Base-by-base conservation (phyloP, 2,329 filamentous ascomycete genomes). In the Pyrenochaeta sp. region DNA sequence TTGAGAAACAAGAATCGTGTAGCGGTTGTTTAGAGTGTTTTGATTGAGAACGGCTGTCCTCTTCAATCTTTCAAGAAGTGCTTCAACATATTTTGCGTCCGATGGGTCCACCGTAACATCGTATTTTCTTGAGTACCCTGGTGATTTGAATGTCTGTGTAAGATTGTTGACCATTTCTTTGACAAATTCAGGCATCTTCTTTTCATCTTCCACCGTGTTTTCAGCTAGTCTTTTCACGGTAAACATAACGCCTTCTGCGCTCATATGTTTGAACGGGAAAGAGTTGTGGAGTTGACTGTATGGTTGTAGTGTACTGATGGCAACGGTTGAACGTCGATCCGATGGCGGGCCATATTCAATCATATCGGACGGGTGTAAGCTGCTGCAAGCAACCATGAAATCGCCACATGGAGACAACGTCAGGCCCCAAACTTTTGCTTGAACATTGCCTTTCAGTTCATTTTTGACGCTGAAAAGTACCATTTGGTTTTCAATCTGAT, bases 331-430 rank as follows among this genome's bases (percentile, higher is more conserved):
- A n/a, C 65, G 63, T 39, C 81, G 74, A 18, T 77, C 73, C 3
- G 74, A 72, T 6, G 72, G 63, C 6, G 78, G 78, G 1, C 74
- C 73, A 56, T 84, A 84, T 47, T 84, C 79, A 10, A 83, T 68
- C 68, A 80, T 78, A 57, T 84, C 77, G 3, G 75, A 79, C 0
- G 82, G 81, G 58, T 85, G 80, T 19, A 81, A 55, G 2, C 77
- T 80, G 32, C 77, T 70, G 41, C 76, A 79, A 3, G 73, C 72
- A 4, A 78, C 81, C 10, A 77, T 61, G 17, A 76, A 73, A 20
- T 77, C 75, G 15, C 74, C 72, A 13, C 77, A 59, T 13, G 78
- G 77, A 11, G 75, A 76, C 3, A 55, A 41, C 8, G 76, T 72
- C 5, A 83, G 65, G 2, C 83, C 83, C 77, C 80, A 84, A 6